These are phyloP conservation scores for Oryza glaberrima DNA, from an alignment of 176 grass and related monocot species.

Conservation along the genomic window DNA sequence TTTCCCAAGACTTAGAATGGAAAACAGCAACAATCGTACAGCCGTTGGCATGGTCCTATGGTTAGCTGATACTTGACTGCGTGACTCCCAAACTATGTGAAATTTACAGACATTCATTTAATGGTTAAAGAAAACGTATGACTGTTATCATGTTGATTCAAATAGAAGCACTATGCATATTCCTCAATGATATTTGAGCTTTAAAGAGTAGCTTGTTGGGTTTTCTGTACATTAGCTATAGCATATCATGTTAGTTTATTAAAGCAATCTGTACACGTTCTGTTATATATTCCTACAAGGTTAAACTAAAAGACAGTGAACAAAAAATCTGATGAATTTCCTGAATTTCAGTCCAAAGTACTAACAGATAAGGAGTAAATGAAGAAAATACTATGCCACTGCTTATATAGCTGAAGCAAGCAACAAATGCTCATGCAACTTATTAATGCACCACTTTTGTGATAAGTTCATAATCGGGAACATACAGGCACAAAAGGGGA, in stretches of 20 bases:
- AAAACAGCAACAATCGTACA: not conserved
- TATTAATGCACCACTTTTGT: not conserved
- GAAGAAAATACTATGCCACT: not conserved
- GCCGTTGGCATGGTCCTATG: not conserved
- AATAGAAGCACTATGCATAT: not conserved
- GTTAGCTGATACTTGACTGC: not conserved
- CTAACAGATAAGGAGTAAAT: not conserved
- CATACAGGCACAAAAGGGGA: not conserved
- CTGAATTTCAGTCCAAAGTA: not conserved
- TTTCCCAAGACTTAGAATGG: not conserved
- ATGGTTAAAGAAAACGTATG: not conserved
- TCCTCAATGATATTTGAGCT: not conserved
- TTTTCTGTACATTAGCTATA: not conserved
- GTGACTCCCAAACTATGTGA: conserved; percentile 15
- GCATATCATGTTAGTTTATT: not conserved
- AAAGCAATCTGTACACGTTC: not conserved
- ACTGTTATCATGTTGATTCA: not conserved
- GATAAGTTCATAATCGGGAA: not conserved
- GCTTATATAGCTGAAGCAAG: conserved; percentile 1
- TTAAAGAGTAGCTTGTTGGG: not conserved
- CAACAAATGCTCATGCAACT: conserved; percentile 1
- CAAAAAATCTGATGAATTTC: not conserved
- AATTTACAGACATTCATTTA: not conserved
- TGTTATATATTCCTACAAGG: not conserved
- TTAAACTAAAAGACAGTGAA: not conserved